phyloP scores from a whole-genome alignment of 148 eudicot species.

The Rhododendron kiyosumense region DNA sequence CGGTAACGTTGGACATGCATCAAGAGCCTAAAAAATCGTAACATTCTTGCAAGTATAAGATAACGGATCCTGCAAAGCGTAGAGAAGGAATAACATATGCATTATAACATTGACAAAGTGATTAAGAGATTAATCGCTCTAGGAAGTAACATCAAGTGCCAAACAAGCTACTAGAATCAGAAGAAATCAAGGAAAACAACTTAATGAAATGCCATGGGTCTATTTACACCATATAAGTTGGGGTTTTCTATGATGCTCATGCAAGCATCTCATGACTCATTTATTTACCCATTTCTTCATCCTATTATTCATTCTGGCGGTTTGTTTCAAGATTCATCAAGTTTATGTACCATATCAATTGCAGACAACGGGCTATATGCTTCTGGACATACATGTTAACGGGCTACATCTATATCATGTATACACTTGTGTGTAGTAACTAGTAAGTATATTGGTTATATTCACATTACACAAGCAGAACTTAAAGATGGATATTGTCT shows the following conservation, averaged over 20 bases:
- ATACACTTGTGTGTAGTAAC: not conserved
- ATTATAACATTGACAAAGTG: not conserved
- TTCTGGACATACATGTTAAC: not conserved
- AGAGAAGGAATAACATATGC: not conserved
- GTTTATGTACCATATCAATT: not conserved
- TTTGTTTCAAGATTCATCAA: not conserved
- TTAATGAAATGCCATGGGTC: not conserved
- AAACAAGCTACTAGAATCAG: not conserved
- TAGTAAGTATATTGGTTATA: not conserved
- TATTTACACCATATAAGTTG: not conserved
- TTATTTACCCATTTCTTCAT: not conserved
- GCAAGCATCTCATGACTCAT: not conserved
- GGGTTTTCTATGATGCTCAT: not conserved
- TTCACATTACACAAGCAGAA: not conserved
- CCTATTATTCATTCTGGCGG: not conserved
- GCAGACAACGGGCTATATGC: not conserved
- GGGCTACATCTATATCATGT: not conserved
- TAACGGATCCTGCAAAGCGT: conserved; percentile 79
- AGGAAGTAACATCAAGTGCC: not conserved
- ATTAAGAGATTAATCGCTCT: not conserved
- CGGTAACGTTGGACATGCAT: conserved; percentile 80
- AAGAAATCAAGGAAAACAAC: not conserved
- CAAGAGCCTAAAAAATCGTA: conserved; percentile 77
- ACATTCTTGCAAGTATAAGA: conserved; percentile 92
- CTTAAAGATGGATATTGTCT: not conserved